Base-by-base conservation (phyloP, 306 rosid species). In the Mimosa bimucronata region DNA sequence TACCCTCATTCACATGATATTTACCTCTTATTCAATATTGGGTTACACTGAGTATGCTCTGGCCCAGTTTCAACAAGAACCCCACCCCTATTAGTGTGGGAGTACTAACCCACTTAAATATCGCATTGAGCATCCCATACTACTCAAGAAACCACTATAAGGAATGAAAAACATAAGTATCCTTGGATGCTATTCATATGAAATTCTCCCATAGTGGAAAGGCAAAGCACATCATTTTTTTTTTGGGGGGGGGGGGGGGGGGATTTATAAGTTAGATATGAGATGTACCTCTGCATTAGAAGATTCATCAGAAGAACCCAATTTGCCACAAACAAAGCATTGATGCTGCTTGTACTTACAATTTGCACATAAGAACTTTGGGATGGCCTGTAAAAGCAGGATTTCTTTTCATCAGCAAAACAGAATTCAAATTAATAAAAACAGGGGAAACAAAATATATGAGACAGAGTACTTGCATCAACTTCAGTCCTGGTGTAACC, bases 241-340 rank as follows among this genome's bases (percentile, higher is more conserved):
- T n/a, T n/a, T n/a, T n/a, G n/a, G n/a, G n/a, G n/a, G n/a, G 50
- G 50, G 14, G 25, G 1, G 10, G 10, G 67, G 8, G 23, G 7
- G 4, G 19, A 50, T n/a, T n/a, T n/a, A n/a, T 50, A 83, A 77
- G 30, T 37, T 46, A 45, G 66, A 74, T 53, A 61, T 38, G 79
- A 83, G 74, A 37, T 74, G 46, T 88, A 89, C 97, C 97, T 91
- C 87, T 66, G 90, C 85, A 40, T 52, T 77, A 15, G 76, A 81
- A 57, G 87, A 86, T 57, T 60, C 83, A 85, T 91, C 91, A 28
- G 92, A 91, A 46, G 90, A 88, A 44, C 94, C 97, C 86, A 91
- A 77, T 71, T 71, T 80, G 52, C 92, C 94, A 80, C 94, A 91
- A 55, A 82, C 85, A 85, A 80, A 89, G 86, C 97, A 91, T 53